Evolutionary conservation across 306 rosid species (phyloP), one percentile per base, ranked within the genome.

Genomic region (Gleditsia sinensis): DNA sequence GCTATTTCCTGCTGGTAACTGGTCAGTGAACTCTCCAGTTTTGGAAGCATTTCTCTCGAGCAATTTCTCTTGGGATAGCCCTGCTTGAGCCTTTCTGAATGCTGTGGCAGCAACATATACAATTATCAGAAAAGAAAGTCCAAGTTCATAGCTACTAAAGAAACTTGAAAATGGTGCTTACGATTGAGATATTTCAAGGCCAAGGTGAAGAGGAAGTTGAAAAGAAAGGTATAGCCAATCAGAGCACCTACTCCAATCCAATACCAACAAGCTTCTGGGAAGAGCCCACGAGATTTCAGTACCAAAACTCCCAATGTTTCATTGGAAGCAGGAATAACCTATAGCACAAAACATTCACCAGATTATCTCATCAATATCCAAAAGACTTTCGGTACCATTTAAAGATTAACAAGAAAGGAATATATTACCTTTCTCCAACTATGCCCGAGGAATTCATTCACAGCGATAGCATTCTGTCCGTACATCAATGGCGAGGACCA

Each of bases 171-270:
- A 33, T 42, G 67, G 68, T 48, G 67, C 95, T 83, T 83, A 93
- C 95, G 96, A 64, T 84, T 86, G 37, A 93, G 89, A 71, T 82
- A 90, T 39, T 86, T 77, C 56, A 93, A 81, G 62, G 98, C 93
- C 80, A 93, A 17, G 16, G 81, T 80, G 84, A 83, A 67, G 5
- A 93, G 75, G 73, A 89, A 80, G 67, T 93, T 93, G 77, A 78
- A 90, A 2, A 90, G 78, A 30, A 90, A 83, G 36, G 73, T 71
- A 58, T 87, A 90, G 74, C 98, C 98, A 78, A 88, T 63, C 65
- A 83, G 75, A 46, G 96, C 98, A 78, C 83, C 96, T 43, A 87
- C 84, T 77, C 98, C 98, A 68, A 93, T 88, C 98, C 98, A 93
- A 84, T 86, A 93, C 98, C 96, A 93, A 51, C 75, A 73, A 64